phyloP scores from a whole-genome alignment of 176 grass and related monocot genomes.

The Zizania latifolia region DNA sequence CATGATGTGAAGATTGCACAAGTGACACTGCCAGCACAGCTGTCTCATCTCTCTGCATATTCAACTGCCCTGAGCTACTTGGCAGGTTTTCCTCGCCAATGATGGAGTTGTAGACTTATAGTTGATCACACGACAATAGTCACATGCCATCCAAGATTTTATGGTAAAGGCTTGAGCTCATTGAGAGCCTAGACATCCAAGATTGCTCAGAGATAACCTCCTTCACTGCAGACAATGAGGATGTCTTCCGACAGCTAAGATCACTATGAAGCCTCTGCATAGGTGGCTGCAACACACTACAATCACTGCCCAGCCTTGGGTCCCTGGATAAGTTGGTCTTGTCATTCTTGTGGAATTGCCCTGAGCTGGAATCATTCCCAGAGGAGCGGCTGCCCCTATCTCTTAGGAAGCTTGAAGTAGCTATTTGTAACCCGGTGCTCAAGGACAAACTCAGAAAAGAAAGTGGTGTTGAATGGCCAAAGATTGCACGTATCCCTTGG shows the following conservation, averaged over 20 bases:
- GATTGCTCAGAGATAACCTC: constrained; percentile 33
- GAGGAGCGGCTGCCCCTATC: constrained; percentile 20
- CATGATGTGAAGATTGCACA: constrained; percentile 29
- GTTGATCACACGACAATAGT: constrained; percentile 35
- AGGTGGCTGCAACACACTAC: constrained; percentile 34
- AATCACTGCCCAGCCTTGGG: constrained; percentile 13
- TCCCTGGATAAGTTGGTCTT: constrained; percentile 23
- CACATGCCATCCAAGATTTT: constrained; percentile 15
- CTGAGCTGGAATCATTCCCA: constrained; percentile 17
- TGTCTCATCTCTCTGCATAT: constrained; percentile 47
- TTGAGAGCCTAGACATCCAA: constrained; percentile 49
- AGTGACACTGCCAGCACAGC: neutral
- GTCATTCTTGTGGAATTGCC: constrained; percentile 41
- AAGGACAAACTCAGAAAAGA: constrained; percentile 40
- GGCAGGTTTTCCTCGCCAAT: constrained; percentile 27
- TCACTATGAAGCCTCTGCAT: constrained; percentile 43
- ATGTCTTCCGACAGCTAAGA: constrained; percentile 25
- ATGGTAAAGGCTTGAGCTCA: constrained; percentile 25
- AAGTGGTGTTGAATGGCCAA: constrained; percentile 24
- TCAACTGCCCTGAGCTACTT: constrained; percentile 46
- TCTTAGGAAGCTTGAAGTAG: constrained; percentile 31
- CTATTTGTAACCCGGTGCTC: constrained; percentile 32
- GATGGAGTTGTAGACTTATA: constrained; percentile 17
- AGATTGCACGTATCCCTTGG: constrained; percentile 31
- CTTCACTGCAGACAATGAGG: constrained; percentile 20